phyloP scores from a whole-genome alignment of 1,139 yeast genomes.

The Hanseniaspora gamundiae region DNA sequence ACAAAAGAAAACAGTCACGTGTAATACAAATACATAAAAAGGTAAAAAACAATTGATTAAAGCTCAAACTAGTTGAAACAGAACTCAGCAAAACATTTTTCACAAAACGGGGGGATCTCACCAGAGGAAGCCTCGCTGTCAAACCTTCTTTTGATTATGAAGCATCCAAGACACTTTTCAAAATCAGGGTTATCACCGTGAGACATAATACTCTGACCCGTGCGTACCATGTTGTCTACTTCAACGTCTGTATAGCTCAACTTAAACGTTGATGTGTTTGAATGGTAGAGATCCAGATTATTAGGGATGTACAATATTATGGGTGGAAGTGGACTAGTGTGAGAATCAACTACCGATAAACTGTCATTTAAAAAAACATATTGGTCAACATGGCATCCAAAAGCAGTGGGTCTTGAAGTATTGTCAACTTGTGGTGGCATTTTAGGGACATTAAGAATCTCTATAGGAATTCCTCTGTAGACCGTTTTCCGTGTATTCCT shows the following conservation, averaged over 20 bases:
- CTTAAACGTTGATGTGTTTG: constrained; percentile 53
- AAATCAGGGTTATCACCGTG: constrained; percentile 30
- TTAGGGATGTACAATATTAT: constrained; percentile 44
- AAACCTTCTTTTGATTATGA: constrained; percentile 42
- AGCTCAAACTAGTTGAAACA: constrained; percentile 26
- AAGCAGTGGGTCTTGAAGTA: constrained; percentile 32
- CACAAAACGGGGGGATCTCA: constrained; percentile 24
- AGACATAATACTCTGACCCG: constrained; percentile 44
- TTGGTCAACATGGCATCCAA: constrained; percentile 40
- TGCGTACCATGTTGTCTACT: constrained; percentile 33
- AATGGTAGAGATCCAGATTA: constrained; percentile 27
- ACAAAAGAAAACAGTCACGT: too few relatives aligned
- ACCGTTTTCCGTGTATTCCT: constrained; percentile 11
- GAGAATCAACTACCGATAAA: constrained; percentile 3
- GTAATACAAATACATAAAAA: too few relatives aligned
- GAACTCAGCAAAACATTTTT: constrained; percentile 28
- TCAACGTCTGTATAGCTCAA: constrained; percentile 36
- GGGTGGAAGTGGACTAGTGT: constrained; percentile 33
- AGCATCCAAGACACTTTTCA: constrained; percentile 46
- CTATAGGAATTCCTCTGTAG: constrained; percentile 9
- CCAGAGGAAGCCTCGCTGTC: constrained; percentile 30
- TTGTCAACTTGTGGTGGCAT: constrained; percentile 23
- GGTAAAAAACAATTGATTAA: too few relatives aligned
- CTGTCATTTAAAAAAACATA: constrained; percentile 10
- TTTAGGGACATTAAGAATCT: constrained; percentile 17